Evolutionary conservation across 106 monocot species (phyloP).

Genomic region (Dendrobium chrysotoxum): DNA sequence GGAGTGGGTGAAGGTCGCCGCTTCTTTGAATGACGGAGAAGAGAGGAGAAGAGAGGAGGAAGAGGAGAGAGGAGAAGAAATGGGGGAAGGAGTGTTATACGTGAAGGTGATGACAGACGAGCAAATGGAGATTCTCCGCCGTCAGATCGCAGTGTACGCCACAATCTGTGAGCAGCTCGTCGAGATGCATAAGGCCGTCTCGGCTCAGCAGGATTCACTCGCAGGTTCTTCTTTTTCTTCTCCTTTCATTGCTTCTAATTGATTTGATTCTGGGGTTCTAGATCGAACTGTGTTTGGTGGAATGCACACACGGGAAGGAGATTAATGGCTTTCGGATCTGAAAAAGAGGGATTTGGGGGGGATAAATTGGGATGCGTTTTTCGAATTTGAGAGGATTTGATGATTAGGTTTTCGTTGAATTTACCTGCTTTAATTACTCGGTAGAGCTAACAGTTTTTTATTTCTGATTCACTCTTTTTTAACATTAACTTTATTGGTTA

Average conservation of each 20-base stretch:
- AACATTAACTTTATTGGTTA: neutral
- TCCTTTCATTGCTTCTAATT: neutral
- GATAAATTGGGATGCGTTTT: neutral
- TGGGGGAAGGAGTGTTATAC: slow-evolving; percentile 21
- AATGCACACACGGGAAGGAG: neutral
- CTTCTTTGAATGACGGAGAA: neutral
- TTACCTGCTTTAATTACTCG: neutral
- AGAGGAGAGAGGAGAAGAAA: slow-evolving; percentile 7
- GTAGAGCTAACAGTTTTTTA: no score
- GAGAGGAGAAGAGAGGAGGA: neutral
- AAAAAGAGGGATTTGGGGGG: neutral
- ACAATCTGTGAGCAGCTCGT: slow-evolving; percentile 67
- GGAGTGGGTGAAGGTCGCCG: slow-evolving; percentile 14
- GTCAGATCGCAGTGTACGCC: slow-evolving; percentile 65
- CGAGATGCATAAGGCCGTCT: slow-evolving; percentile 42
- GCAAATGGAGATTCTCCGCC: slow-evolving; percentile 61
- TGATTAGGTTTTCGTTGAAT: neutral
- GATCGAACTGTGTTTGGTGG: neutral
- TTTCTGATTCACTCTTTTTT: neutral
- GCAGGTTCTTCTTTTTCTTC: slow-evolving; percentile 9
- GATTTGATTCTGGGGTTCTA: neutral
- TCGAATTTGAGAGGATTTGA: neutral
- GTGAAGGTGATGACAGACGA: slow-evolving; percentile 67
- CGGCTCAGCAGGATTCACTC: slow-evolving; percentile 8
- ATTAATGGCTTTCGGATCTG: neutral